Evolutionary conservation across 73 alveolate genomes (phyloP), one percentile per base, ranked within the genome.

Genomic region (Effrenium voratum): DNA sequence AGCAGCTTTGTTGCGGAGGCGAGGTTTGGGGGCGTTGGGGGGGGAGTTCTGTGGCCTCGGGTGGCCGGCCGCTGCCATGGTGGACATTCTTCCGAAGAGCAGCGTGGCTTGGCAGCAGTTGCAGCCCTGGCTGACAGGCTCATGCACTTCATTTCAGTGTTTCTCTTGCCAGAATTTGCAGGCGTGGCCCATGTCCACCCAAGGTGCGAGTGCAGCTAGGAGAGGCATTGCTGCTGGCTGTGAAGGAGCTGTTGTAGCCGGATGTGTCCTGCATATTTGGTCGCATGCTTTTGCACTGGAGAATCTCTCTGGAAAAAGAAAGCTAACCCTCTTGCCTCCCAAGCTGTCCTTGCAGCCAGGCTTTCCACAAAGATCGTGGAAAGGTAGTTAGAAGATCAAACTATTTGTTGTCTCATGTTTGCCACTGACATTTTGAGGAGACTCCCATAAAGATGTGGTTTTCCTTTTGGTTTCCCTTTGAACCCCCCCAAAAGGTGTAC

Each of bases 71-170:
- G 92, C 49, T 82, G 52, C 24, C 77, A 88, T 88, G 96, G 96
- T 88, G 96, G 96, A 88, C 47, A 86, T 88, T 44, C 73, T 88
- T 38, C 96, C 96, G 43, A 88, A 88, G 52, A 88, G 96, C 73
- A 86, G 68, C 28, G 96, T 40, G 38, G 28, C 73, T 38, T 46
- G 96, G 30, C 68, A 0, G 91, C 91, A 80, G 13, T 38, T 2
- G 30, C 32, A 40, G 83, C 15, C n/a, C n/a, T n/a, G n/a, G n/a
- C n/a, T 52, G 79, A 66, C 16, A 30, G 16, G 43, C 30, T 66
- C 16, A 30, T 57, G 72, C 16, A 57, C 1, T 30, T 22, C 16
- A 57, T 57, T 57, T 2, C n/a, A 57, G n/a, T 57, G n/a, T 1
- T 57, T 57, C 28, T n/a, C n/a, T 30, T 22, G 28, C 72, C 1